Percentiles rank a stretch among this genome's conserved stretches.
Evolutionary conservation across 257 asterid genomes (phyloP).

Genomic region (Gentiana straminea): DNA sequence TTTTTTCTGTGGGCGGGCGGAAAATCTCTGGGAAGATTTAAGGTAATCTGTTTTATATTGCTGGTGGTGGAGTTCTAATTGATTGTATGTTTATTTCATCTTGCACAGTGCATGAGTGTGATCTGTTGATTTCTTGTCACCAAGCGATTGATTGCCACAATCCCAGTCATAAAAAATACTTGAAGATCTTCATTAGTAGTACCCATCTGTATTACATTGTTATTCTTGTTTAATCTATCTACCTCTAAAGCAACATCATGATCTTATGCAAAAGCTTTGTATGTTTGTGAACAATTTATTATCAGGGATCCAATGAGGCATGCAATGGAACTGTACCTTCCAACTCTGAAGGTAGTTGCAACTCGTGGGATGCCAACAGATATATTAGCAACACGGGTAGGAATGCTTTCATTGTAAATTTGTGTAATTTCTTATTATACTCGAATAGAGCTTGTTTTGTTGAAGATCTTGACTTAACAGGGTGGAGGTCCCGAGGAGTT

Average conservation of each 20-base stretch:
- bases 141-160: no score
- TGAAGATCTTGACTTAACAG: constrained; percentile 38
- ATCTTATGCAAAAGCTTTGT: not conserved
- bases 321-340: constrained; percentile 44
- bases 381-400: constrained; percentile 46
- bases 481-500: constrained; percentile 25
- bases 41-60: no score
- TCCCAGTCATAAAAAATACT: no score
- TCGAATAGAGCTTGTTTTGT: constrained; percentile 10
- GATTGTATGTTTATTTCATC: no score
- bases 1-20: no score
- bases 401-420: not conserved
- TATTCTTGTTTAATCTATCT: no score
- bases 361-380: constrained; percentile 41
- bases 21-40: no score
- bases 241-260: not conserved
- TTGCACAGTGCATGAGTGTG: no score
- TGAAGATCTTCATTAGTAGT: no score
- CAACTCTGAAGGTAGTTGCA: constrained; percentile 47
- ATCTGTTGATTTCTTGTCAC: no score
- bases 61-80: no score
- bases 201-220: no score
- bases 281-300: constrained; percentile 8
- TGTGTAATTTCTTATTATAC: not conserved
- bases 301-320: constrained; percentile 34